A percentile compares a stretch with the other conserved stretches of the same genome.
phyloP scores from a whole-genome alignment of 805 yeast species.

The Ogataea nonfermentans region DNA sequence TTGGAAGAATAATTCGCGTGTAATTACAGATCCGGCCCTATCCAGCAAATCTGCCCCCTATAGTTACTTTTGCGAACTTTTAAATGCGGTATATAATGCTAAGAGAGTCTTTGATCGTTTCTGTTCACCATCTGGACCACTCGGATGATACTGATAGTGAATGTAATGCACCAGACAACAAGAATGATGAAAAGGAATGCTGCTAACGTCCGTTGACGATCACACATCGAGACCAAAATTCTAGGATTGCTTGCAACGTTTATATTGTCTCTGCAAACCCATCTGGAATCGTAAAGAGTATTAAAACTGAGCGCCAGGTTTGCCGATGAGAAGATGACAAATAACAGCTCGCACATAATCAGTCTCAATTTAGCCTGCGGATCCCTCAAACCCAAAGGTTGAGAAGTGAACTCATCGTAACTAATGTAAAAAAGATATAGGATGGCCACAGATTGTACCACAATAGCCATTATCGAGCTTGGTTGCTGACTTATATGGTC shows the following conservation, averaged over 20 bases:
- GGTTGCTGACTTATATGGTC: conserved; percentile 66
- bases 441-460: conserved; percentile 76
- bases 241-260: conserved; percentile 22
- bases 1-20: conserved; percentile 12
- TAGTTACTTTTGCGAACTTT: conserved; percentile 2
- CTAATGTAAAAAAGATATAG: conserved; percentile 79
- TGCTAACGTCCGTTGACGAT: conserved; percentile 74
- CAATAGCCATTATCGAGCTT: conserved; percentile 88
- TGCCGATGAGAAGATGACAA: conserved; percentile 87
- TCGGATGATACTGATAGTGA: conserved; percentile 76
- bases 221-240: conserved; percentile 55
- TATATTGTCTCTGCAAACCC: conserved; percentile 60
- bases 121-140: conserved; percentile 65
- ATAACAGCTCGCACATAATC: conserved; percentile 76
- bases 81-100: conserved; percentile 11
- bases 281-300: conserved; percentile 71
- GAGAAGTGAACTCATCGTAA: conserved; percentile 87
- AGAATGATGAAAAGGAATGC: conserved; percentile 75
- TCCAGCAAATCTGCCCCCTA: not conserved
- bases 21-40: conserved; percentile 1
- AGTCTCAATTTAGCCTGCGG: conserved; percentile 81
- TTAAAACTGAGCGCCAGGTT: conserved; percentile 83
- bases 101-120: conserved; percentile 14
- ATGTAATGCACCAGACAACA: conserved; percentile 81
- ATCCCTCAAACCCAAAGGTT: conserved; percentile 86